Evolutionary conservation across 1,284 basidiomycete species (phyloP).

Genomic region (Inonotus obliquus): DNA sequence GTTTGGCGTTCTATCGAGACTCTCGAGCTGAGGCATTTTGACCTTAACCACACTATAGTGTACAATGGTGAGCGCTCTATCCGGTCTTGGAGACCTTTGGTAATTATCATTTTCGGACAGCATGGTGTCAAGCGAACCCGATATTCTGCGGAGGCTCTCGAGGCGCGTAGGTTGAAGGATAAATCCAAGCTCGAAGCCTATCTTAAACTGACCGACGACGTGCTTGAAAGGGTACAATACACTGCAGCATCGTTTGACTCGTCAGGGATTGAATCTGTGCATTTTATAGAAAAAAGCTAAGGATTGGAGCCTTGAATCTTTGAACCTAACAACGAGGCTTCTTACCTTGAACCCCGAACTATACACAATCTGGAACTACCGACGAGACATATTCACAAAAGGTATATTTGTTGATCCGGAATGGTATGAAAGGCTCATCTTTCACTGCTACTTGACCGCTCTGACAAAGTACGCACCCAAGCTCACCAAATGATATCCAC

Average conservation of each 20-base stretch:
- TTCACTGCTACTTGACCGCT: not conserved
- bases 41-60: not conserved
- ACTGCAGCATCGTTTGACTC: not conserved
- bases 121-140: slow-evolving; percentile 76
- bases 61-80: not conserved
- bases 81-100: not conserved
- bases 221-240: slow-evolving; percentile 58
- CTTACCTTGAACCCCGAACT: slow-evolving; percentile 85
- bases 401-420: slow-evolving; percentile 57
- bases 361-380: slow-evolving; percentile 92
- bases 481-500: slow-evolving; percentile 60
- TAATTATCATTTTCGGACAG: slow-evolving; percentile 30
- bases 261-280: not conserved
- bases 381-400: slow-evolving; percentile 71
- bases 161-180: slow-evolving; percentile 67
- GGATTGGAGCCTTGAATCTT: slow-evolving; percentile 65
- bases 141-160: slow-evolving; percentile 57
- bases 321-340: slow-evolving; percentile 71
- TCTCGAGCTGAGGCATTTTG: not conserved
- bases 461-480: slow-evolving; percentile 28
- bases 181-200: slow-evolving; percentile 73
- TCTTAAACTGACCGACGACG: slow-evolving; percentile 56
- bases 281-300: slow-evolving; percentile 54
- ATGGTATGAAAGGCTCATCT: slow-evolving; percentile 40
- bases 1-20: not conserved